phyloP scores from a whole-genome alignment of 129 eudicot genomes.

The Smallanthus sonchifolius region DNA sequence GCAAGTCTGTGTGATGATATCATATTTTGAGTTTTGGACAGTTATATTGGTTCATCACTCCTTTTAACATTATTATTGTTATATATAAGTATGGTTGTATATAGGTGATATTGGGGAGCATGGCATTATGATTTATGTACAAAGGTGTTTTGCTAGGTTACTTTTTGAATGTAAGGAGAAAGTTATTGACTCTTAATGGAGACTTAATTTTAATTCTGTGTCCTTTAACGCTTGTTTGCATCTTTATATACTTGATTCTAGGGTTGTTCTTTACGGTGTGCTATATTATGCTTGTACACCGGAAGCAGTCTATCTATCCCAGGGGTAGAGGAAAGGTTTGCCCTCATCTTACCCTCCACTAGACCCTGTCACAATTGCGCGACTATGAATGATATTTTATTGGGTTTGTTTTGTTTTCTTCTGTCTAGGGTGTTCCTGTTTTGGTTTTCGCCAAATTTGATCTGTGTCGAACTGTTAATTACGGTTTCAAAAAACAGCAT shows the following conservation, averaged over 20 bases:
- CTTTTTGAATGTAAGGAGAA: constrained; percentile 27
- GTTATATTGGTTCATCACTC: constrained; percentile 8
- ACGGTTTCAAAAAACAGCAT: too few species aligned
- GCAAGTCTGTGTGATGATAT: constrained; percentile 30
- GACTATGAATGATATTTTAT: too few species aligned
- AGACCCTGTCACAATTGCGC: too few species aligned
- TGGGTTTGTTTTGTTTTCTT: too few species aligned
- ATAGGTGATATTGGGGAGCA: constrained; percentile 29
- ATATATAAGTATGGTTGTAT: constrained; percentile 26
- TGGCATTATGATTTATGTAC: constrained; percentile 29
- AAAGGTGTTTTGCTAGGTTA: constrained; percentile 32
- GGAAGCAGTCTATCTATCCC: too few species aligned
- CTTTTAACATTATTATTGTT: constrained; percentile 9
- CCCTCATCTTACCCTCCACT: too few species aligned
- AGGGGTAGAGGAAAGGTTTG: too few species aligned
- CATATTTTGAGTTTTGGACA: constrained; percentile 23
- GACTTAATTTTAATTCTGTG: constrained; percentile 10
- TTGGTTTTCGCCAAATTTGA: too few species aligned
- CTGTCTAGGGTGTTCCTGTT: too few species aligned
- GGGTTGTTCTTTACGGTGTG: not conserved
- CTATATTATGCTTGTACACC: too few species aligned
- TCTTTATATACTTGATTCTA: constrained; percentile 1
- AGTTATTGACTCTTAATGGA: constrained; percentile 15
- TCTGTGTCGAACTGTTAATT: too few species aligned
- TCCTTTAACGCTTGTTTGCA: not conserved